phyloP scores from a whole-genome alignment of 805 yeast species.

The Wickerhamomyces chambardii region DNA sequence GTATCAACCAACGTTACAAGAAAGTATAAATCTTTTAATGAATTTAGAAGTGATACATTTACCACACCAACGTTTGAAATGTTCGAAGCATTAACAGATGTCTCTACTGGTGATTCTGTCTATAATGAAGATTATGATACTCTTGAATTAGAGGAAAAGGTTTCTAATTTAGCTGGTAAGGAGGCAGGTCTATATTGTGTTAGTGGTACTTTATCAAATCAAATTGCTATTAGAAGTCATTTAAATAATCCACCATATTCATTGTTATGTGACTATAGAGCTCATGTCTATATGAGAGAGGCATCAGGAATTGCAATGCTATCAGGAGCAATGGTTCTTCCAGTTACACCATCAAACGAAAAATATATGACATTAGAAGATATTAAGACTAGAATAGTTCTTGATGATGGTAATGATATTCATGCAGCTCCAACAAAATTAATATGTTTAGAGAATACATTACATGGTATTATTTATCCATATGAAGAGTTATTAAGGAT shows the following conservation, averaged over 20 bases:
- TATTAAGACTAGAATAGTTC: constrained; percentile 46
- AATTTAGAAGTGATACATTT: constrained; percentile 76
- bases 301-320: constrained; percentile 89
- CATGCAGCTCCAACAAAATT: constrained; percentile 86
- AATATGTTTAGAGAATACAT: constrained; percentile 79
- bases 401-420: constrained; percentile 75
- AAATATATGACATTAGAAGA: constrained; percentile 74
- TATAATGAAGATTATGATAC: constrained; percentile 78
- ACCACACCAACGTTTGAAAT: constrained; percentile 77
- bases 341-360: constrained; percentile 75
- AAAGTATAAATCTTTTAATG: too few relatives aligned
- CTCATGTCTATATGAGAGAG: constrained; percentile 77
- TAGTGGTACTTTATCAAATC: constrained; percentile 89
- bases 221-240: constrained; percentile 71
- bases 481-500: constrained; percentile 68
- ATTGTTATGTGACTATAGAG: constrained; percentile 74
- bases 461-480: constrained; percentile 79
- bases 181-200: constrained; percentile 78
- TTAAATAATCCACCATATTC: constrained; percentile 78
- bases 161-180: constrained; percentile 67
- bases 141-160: constrained; percentile 46
- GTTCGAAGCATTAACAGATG: constrained; percentile 47
- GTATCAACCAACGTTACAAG: too few relatives aligned
- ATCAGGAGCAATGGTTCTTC: constrained; percentile 86
- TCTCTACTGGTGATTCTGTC: constrained; percentile 82